A percentile compares a stretch with the other conserved stretches of the same genome.
These are phyloP conservation scores for Lasiosphaeria ovina DNA, from an alignment of 495 filamentous ascomycete species.

Conservation along the genomic window DNA sequence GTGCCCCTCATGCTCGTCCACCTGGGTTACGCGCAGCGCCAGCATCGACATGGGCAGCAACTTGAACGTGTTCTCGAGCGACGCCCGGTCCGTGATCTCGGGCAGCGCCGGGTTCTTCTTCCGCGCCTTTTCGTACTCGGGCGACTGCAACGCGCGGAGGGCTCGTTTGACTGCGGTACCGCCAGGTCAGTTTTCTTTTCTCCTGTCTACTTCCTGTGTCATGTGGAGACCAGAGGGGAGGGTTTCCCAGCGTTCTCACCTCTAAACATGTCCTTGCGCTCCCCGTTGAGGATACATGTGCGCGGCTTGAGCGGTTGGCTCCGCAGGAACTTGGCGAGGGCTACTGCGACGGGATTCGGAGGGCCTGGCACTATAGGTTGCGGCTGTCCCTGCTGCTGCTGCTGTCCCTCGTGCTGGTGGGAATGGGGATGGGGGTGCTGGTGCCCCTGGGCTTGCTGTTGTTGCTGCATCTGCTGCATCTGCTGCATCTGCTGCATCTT, in stretches of 20 bases:
- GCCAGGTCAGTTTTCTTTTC: too few species aligned
- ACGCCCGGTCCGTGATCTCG: constrained; percentile 77
- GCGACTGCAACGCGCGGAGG: constrained; percentile 85
- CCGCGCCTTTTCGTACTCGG: constrained; percentile 80
- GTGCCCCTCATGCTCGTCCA: constrained; percentile 73
- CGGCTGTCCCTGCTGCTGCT: constrained; percentile 57
- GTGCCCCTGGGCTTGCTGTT: constrained; percentile 55
- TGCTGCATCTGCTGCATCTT: constrained; percentile 56
- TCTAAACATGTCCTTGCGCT: constrained; percentile 97
- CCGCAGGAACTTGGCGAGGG: constrained; percentile 85
- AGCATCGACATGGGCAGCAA: constrained; percentile 93
- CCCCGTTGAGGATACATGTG: constrained; percentile 91
- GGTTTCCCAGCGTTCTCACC: constrained; percentile 47
- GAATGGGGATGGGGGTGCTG: constrained; percentile 28
- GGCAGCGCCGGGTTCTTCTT: constrained; percentile 89
- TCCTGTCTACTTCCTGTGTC: background rate
- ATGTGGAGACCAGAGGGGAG: background rate
- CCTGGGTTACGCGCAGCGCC: constrained; percentile 83
- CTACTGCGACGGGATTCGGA: constrained; percentile 81
- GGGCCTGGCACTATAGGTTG: constrained; percentile 68
- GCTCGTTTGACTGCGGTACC: constrained; percentile 76
- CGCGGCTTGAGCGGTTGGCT: constrained; percentile 83
- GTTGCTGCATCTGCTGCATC: constrained; percentile 60
- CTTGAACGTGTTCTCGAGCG: constrained; percentile 90
- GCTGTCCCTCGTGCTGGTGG: constrained; percentile 32